Evolutionary conservation across 2,329 filamentous ascomycete species (phyloP), one percentile per base, ranked within the genome.

Genomic region (Pestalotiopsis sp.): DNA sequence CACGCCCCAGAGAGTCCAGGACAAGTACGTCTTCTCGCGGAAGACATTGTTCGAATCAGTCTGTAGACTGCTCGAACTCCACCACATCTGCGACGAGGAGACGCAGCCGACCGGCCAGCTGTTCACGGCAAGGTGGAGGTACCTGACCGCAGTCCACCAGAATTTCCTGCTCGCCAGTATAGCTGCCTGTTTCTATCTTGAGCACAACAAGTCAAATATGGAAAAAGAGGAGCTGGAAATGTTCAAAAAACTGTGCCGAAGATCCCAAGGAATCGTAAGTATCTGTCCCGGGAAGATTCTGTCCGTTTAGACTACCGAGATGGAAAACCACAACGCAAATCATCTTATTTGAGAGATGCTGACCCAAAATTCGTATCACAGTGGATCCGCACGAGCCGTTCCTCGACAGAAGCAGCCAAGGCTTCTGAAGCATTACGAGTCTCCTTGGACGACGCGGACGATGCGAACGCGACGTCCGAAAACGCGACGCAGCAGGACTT

Each of bases 101-200:
- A 83, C 80, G 5, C 78, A 80, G 52, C 76, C 79, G 1, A 79
- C 80, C 7, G 81, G 83, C 0, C 79, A 80, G 48, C 73, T 86
- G 10, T 77, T 82, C 60, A 77, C 77, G 1, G 78, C 81, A 3
- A 80, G 81, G 26, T 85, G 82, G 81, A 83, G 82, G 66, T 77
- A 84, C 72, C 79, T 80, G 11, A 81, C 81, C 0, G 74, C 84
- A 3, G 78, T 80, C 3, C 81, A 80, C 1, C 80, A 83, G 58
- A 81, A 84, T 67, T 86, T 85, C 70, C 74, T 86, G 3, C 74
- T 85, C 0, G 83, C 82, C 3, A 81, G 82, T 11, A 85, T 83
- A 76, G 73, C 86, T 10, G 72, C 86, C 2, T 85, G 83, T 68
- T 75, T 83, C 7, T 83, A 83, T 66, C 68, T 85, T 1, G 76